Evolutionary conservation across 2,329 filamentous ascomycete species (phyloP).

Genomic region (Ambrosiella cleistominuta): DNA sequence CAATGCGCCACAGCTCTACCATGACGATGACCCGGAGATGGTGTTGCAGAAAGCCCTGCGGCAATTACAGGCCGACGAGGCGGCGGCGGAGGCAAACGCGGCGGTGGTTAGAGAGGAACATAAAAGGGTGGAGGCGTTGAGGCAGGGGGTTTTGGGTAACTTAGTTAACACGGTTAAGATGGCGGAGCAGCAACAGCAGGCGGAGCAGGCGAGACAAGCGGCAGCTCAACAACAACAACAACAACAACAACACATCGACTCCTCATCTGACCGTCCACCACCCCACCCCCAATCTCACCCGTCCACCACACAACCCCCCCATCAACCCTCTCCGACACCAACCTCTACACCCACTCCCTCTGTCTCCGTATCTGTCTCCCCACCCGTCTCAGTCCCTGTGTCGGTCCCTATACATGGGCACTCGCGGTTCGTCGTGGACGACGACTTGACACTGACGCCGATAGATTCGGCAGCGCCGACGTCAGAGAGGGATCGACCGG

Average conservation of each 20-base stretch:
- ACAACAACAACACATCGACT: background rate
- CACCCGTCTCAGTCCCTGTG: background rate
- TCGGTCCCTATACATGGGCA: constrained; percentile 14
- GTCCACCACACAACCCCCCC: no score
- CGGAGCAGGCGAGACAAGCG: background rate
- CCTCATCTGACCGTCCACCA: background rate
- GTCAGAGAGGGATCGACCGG: constrained; percentile 29
- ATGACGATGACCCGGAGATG: constrained; percentile 36
- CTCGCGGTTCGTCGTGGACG: constrained; percentile 14
- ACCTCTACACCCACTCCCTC: no score
- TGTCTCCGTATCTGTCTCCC: no score
- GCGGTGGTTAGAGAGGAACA: constrained; percentile 35
- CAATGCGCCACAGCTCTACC: background rate
- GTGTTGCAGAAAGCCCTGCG: constrained; percentile 41
- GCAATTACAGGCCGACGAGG: constrained; percentile 40
- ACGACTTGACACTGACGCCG: constrained; percentile 35
- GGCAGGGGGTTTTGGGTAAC: constrained; percentile 6
- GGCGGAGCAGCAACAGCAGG: background rate
- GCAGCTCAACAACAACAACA: constrained; percentile 3
- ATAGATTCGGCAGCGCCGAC: constrained; percentile 33
- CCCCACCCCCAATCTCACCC: background rate
- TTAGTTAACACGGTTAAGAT: constrained; percentile 10
- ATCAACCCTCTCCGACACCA: no score
- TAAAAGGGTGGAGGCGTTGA: constrained; percentile 28
- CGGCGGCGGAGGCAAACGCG: constrained; percentile 39